A percentile compares a stretch with the other conserved stretches of the same genome.
Evolutionary conservation across 768 basidiomycete species (phyloP).

Genomic region (Auricularia sp.): DNA sequence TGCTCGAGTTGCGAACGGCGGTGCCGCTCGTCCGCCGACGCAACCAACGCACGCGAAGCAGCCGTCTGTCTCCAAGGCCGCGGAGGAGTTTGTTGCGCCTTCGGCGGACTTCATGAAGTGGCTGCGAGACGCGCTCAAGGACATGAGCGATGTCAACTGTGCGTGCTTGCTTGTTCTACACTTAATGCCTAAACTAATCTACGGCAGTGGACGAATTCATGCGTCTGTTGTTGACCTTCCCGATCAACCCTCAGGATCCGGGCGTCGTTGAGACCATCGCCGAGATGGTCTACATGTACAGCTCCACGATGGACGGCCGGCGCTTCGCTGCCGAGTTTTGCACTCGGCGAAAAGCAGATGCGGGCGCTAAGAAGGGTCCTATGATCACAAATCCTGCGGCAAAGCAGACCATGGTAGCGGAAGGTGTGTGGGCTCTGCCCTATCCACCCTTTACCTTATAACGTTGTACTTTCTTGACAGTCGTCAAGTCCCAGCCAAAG

Average conservation of each 20-base stretch:
- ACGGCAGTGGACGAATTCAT: conserved; percentile 86
- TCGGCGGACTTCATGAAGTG: conserved; percentile 89
- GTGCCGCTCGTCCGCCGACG: conserved; percentile 8
- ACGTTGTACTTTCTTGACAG: conserved; percentile 18
- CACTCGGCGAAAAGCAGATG: conserved; percentile 76
- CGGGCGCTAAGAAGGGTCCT: conserved; percentile 35
- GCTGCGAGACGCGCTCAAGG: conserved; percentile 75
- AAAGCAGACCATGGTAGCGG: conserved; percentile 67
- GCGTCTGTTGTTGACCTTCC: conserved; percentile 90
- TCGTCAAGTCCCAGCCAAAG: conserved; percentile 83
- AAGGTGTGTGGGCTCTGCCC: conserved; percentile 18
- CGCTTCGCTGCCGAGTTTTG: conserved; percentile 92
- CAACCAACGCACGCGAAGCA: conserved; percentile 14
- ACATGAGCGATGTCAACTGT: conserved; percentile 53
- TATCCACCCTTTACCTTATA: not conserved
- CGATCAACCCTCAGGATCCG: conserved; percentile 67
- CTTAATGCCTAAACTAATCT: not conserved
- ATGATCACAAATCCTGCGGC: conserved; percentile 16
- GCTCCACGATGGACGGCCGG: conserved; percentile 88
- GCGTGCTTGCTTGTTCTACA: conserved; percentile 12
- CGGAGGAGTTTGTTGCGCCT: conserved; percentile 51
- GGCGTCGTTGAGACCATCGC: conserved; percentile 85
- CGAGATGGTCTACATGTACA: conserved; percentile 89
- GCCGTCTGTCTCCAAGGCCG: conserved; percentile 28
- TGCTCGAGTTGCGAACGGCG: conserved; percentile 20